Evolutionary conservation across 2,329 filamentous ascomycete genomes (phyloP).

Genomic region (Endothia cerciana): DNA sequence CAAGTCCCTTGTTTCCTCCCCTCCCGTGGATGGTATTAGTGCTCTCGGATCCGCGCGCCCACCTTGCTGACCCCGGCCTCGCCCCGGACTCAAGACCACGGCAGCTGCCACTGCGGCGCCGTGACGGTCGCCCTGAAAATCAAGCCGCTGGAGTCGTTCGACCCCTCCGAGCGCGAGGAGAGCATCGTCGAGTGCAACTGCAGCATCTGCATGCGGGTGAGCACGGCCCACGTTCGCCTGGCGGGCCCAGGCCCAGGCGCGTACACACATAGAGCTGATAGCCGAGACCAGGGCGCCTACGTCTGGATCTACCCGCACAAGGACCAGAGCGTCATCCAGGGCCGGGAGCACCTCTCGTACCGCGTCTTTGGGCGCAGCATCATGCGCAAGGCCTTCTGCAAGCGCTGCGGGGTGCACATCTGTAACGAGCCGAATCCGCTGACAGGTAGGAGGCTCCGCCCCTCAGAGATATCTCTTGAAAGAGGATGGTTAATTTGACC

Average conservation of each 20-base stretch:
- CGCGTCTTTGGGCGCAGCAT: slow-evolving; percentile 43
- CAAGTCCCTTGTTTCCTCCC: not conserved
- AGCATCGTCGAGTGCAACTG: slow-evolving; percentile 52
- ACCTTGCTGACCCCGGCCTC: not conserved
- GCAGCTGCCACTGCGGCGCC: slow-evolving; percentile 58
- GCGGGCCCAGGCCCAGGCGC: no score
- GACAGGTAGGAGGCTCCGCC: slow-evolving; percentile 32
- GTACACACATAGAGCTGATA: no score
- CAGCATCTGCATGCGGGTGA: slow-evolving; percentile 51
- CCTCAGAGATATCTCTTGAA: not conserved
- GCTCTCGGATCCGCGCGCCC: no score
- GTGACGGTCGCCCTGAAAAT: slow-evolving; percentile 47
- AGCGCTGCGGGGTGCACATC: slow-evolving; percentile 50
- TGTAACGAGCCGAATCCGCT: slow-evolving; percentile 38
- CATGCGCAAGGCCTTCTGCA: slow-evolving; percentile 52
- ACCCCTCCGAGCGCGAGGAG: slow-evolving; percentile 36
- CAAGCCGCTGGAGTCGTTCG: slow-evolving; percentile 44
- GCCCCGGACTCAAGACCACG: slow-evolving; percentile 40
- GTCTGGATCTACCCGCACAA: slow-evolving; percentile 49
- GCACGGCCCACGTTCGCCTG: no score
- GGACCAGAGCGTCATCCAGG: slow-evolving; percentile 45
- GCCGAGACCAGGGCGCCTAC: slow-evolving; percentile 42
- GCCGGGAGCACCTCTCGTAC: slow-evolving; percentile 43
- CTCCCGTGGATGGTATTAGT: no score
- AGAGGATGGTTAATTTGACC: not conserved